Percentiles rank a stretch among this genome's conserved stretches.
Conservation (phyloP, 768 basidiomycete species). For the Tylopilus felleus region DNA sequence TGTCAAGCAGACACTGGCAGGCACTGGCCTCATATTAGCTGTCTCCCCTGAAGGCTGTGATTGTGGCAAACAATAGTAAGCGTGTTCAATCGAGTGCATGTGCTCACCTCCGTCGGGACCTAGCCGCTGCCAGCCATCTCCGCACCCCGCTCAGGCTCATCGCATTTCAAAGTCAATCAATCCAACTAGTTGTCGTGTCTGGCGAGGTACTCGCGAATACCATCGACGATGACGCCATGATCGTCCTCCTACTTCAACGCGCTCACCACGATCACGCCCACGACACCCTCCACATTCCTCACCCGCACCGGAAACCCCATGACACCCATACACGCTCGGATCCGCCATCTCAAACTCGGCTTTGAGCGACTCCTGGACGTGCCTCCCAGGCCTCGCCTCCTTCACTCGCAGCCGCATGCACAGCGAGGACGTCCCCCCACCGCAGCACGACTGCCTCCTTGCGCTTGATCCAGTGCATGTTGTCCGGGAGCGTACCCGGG, state of each 20-base stretch:
- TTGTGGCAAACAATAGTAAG: no score
- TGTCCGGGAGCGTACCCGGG: conserved; percentile 14
- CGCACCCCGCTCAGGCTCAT: no score
- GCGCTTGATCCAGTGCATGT: conserved; percentile 34
- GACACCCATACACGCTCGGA: conserved; percentile 29
- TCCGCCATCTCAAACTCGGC: conserved; percentile 25
- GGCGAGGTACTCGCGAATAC: conserved; percentile 22
- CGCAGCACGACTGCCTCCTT: conserved; percentile 32
- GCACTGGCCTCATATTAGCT: no score
- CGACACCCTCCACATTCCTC: conserved; percentile 31
- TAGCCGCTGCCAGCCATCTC: no score
- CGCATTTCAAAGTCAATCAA: no score
- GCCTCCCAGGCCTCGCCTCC: accelerated
- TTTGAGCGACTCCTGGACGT: background rate
- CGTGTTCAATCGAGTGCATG: no score
- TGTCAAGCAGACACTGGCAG: no score
- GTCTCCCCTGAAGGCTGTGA: no score
- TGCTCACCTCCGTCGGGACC: no score
- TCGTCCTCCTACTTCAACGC: conserved; percentile 32
- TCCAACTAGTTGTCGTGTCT: background rate
- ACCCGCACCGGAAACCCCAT: conserved; percentile 35
- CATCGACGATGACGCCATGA: conserved; percentile 31
- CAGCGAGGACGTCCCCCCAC: conserved; percentile 31
- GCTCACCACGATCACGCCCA: conserved; percentile 36
- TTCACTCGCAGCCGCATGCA: conserved; percentile 20